phyloP scores from a whole-genome alignment of 139 green algal species.

The Edaphochlamys debaryana region DNA sequence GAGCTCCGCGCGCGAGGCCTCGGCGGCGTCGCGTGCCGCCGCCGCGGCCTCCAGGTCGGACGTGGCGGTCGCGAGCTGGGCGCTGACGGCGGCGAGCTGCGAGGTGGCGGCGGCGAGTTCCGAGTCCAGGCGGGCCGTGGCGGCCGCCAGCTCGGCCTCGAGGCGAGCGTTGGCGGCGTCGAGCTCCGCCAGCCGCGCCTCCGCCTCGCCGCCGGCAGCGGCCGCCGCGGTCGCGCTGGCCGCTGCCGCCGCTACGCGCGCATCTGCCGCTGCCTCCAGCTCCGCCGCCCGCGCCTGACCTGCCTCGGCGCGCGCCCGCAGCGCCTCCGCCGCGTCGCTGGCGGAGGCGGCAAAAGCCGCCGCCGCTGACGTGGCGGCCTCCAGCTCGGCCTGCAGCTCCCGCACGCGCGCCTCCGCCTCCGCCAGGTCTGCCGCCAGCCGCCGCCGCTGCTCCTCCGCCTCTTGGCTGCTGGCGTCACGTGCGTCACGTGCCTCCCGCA shows the following conservation, averaged over 20 bases:
- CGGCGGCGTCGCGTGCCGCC: neutral
- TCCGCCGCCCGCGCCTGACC: neutral
- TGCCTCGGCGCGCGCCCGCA: neutral
- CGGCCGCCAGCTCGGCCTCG: neutral
- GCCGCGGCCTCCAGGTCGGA: neutral
- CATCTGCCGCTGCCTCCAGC: neutral
- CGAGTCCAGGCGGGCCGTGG: too few species aligned
- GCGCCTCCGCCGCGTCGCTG: neutral
- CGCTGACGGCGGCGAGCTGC: neutral
- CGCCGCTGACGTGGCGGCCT: neutral
- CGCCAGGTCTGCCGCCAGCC: neutral
- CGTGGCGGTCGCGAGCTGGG: neutral
- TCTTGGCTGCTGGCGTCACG: neutral
- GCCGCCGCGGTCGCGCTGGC: neutral
- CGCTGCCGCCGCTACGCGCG: neutral
- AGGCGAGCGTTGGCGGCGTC: neutral
- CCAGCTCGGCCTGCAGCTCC: conserved; percentile 8
- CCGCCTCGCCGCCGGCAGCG: neutral
- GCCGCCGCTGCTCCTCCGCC: conserved; percentile 3
- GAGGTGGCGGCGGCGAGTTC: too few species aligned
- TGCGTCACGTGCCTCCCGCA: conserved; percentile 22
- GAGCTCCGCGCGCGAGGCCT: neutral
- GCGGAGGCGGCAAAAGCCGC: neutral
- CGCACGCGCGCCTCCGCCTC: neutral
- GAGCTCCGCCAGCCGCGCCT: neutral